phyloP scores from a whole-genome alignment of 2,329 filamentous ascomycete species.

The Neurospora sp. region DNA sequence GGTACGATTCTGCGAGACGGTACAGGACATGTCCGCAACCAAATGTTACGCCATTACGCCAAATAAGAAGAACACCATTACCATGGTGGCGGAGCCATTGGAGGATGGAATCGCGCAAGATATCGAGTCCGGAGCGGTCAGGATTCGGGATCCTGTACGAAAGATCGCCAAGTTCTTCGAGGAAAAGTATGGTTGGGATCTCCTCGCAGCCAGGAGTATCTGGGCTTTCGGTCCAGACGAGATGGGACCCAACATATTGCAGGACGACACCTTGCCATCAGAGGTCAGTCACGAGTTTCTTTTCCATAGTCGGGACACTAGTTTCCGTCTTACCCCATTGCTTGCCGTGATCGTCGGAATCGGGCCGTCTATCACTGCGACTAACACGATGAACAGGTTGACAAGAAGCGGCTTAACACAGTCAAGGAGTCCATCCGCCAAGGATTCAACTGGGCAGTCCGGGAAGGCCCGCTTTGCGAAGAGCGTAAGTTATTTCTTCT shows the following conservation, averaged over 20 bases:
- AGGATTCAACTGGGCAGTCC: constrained; percentile 91
- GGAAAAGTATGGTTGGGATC: constrained; percentile 93
- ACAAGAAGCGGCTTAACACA: constrained; percentile 78
- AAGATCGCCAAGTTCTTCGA: constrained; percentile 97
- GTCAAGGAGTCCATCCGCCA: constrained; percentile 91
- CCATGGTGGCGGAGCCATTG: constrained; percentile 93
- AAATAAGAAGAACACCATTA: constrained; percentile 99
- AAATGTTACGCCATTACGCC: constrained; percentile 97
- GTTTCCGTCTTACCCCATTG: constrained; percentile 9
- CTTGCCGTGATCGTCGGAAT: constrained; percentile 7
- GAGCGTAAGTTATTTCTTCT: constrained; percentile 58
- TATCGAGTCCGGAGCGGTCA: constrained; percentile 83
- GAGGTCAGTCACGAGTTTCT: constrained; percentile 47
- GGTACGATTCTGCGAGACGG: constrained; percentile 94
- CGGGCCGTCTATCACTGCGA: constrained; percentile 8
- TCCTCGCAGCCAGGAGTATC: constrained; percentile 86
- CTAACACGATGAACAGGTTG: constrained; percentile 45
- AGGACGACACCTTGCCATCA: constrained; percentile 89
- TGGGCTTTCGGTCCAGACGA: constrained; percentile 99
- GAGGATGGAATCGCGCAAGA: constrained; percentile 92
- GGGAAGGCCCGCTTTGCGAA: constrained; percentile 94
- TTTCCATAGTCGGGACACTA: neutral
- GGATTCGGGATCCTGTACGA: constrained; percentile 83
- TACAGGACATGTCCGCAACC: constrained; percentile 92
- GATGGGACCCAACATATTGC: constrained; percentile 85